phyloP scores from a whole-genome alignment of 208 protist genomes.

The Leptomonas seymouri region DNA sequence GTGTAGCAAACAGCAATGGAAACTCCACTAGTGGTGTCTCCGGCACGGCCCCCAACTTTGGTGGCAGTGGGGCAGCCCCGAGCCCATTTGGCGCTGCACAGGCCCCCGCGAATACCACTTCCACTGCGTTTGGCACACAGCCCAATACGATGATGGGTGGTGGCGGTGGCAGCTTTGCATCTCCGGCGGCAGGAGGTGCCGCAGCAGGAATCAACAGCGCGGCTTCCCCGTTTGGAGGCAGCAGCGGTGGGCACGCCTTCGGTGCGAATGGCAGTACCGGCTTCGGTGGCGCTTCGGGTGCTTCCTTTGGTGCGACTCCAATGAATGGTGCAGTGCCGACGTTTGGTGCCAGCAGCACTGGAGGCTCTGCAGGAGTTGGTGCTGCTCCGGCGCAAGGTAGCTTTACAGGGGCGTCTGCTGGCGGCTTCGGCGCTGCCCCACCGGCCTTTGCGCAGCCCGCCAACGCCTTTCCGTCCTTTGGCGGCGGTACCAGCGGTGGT shows the following conservation, averaged over 20 bases:
- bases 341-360: slow-evolving; percentile 9
- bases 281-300: not conserved
- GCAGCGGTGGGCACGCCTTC: not conserved
- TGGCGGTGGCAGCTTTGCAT: not conserved
- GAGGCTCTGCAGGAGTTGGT: not conserved
- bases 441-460: slow-evolving; percentile 26
- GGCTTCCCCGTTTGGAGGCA: not conserved
- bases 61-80: not conserved
- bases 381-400: too few species aligned
- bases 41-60: not conserved
- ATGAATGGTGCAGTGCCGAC: not conserved
- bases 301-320: slow-evolving; percentile 12
- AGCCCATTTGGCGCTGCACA: not conserved
- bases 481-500: not conserved
- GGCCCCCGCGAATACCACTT: not conserved
- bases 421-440: slow-evolving; percentile 18
- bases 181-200: not conserved
- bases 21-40: not conserved
- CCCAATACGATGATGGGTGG: not conserved
- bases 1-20: not conserved
- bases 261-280: slow-evolving; percentile 1
- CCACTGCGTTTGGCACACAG: not conserved
- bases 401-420: not conserved
- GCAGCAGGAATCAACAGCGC: not conserved
- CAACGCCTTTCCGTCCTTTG: not conserved